Evolutionary conservation across 2,329 filamentous ascomycete genomes (phyloP), one percentile per base, ranked within the genome.

Genomic region (Niveomyces coronatus): DNA sequence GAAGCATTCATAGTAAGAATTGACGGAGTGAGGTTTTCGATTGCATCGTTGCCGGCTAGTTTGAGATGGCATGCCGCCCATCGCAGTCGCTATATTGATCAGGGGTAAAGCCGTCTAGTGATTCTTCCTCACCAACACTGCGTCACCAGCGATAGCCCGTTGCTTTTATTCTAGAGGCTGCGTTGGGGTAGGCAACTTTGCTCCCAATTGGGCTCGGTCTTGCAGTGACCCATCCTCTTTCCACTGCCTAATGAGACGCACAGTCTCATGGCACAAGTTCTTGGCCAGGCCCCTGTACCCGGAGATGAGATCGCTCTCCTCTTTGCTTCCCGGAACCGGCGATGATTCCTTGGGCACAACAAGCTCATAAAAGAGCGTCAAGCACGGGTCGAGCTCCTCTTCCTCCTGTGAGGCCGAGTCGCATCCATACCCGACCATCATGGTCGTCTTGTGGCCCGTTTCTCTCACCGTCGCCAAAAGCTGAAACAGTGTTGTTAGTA

Each of bases 291-390:
- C 28, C 28, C 28, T 30, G 28, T 30, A 30, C 28, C 14, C 28
- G 28, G 28, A 30, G 15, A 30, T 30, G 28, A 30, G 15, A 30
- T 30, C 28, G 15, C 14, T 30, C 28, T 30, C 28, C 28, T 30
- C 28, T 30, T 30, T 30, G 28, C 28, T 30, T 30, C 28, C 28
- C 28, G 28, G 28, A 17, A 17, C 28, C 14, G 28, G 28, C 28
- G 28, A 30, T 30, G 28, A 30, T 17, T 30, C 28, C 14, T 30
- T 30, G 28, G 28, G 28, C 28, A 30, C 28, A 30, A 30, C 28
- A 30, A 30, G 28, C 28, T 30, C 28, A 30, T 30, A 30, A 30
- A 30, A 30, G 28, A 30, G 28, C 15, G 28, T 30, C 28, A 30
- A 16, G 28, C 17, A 30, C 14, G 28, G 28, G 28, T 30, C 28